These are phyloP conservation scores for Venturia effusa DNA, from an alignment of 2,329 filamentous ascomycete species.

Conservation along the genomic window DNA sequence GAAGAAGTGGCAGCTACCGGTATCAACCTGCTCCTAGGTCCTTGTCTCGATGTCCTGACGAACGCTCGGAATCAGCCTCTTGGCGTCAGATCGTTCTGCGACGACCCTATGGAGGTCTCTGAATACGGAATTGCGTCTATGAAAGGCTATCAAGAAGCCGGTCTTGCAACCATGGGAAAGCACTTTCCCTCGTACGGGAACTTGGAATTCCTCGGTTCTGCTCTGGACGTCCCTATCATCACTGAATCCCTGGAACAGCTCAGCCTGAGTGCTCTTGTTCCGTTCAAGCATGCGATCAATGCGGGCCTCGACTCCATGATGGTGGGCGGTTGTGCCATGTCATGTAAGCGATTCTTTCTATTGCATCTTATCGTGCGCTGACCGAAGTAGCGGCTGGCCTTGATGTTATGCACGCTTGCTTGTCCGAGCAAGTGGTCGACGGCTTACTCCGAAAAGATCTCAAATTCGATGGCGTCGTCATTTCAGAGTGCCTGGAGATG, in stretches of 20 bases:
- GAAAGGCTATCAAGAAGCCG: constrained; percentile 85
- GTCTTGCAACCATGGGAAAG: constrained; percentile 82
- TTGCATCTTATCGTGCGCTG: background rate
- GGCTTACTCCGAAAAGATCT: constrained; percentile 80
- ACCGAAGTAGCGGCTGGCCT: constrained; percentile 60
- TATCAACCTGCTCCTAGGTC: constrained; percentile 90
- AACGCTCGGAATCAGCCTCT: constrained; percentile 86
- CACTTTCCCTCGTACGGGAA: constrained; percentile 97
- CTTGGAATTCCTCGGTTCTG: constrained; percentile 83
- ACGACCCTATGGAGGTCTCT: constrained; percentile 91
- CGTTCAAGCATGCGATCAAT: constrained; percentile 80
- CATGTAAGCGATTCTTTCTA: background rate
- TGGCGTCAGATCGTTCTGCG: constrained; percentile 79
- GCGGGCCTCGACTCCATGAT: constrained; percentile 90
- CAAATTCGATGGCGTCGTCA: constrained; percentile 81
- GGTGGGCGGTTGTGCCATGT: constrained; percentile 83
- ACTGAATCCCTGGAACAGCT: constrained; percentile 89
- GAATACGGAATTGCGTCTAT: constrained; percentile 85
- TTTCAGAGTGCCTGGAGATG: constrained; percentile 95
- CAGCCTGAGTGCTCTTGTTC: constrained; percentile 81
- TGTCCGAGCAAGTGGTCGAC: constrained; percentile 88
- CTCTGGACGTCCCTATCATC: constrained; percentile 86
- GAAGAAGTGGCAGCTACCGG: constrained; percentile 87
- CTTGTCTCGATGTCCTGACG: constrained; percentile 85
- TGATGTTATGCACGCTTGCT: constrained; percentile 89